These are phyloP conservation scores for Mycena capillaripes DNA, from an alignment of 768 basidiomycete genomes.

Conservation along the genomic window DNA sequence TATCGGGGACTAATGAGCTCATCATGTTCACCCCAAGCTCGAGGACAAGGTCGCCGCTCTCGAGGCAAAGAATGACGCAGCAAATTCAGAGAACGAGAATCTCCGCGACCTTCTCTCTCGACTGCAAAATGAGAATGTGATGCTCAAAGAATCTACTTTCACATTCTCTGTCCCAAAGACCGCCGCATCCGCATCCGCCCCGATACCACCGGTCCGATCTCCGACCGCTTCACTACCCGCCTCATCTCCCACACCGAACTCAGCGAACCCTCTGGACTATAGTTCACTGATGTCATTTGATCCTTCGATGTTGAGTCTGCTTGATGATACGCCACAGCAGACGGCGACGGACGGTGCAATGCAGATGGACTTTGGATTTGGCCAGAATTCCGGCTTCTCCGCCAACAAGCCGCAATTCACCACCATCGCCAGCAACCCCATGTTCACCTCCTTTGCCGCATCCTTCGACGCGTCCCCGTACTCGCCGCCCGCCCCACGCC, in stretches of 20 bases:
- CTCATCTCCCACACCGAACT: constrained; percentile 45
- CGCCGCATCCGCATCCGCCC: constrained; percentile 31
- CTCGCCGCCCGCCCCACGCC: constrained; percentile 29
- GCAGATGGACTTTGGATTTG: constrained; percentile 71
- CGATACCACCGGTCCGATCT: constrained; percentile 38
- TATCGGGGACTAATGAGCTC: not conserved
- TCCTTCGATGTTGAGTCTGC: constrained; percentile 71
- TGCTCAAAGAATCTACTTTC: constrained; percentile 85
- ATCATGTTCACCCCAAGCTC: constrained; percentile 65
- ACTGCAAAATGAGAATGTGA: constrained; percentile 88
- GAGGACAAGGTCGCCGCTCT: constrained; percentile 93
- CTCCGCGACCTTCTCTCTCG: constrained; percentile 87
- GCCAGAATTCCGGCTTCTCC: constrained; percentile 54
- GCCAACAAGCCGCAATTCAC: constrained; percentile 69
- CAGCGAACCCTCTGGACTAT: constrained; percentile 69
- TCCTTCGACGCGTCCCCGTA: constrained; percentile 60
- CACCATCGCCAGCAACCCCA: constrained; percentile 86
- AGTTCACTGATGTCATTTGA: constrained; percentile 80
- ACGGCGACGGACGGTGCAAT: constrained; percentile 71
- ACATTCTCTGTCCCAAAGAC: constrained; percentile 82
- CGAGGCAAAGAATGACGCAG: constrained; percentile 83
- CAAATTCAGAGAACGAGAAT: constrained; percentile 88
- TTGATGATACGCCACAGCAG: constrained; percentile 72
- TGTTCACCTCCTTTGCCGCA: constrained; percentile 87
- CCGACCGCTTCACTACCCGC: constrained; percentile 35